Conservation (phyloP, 2,329 filamentous ascomycete species). For the Penicillium sp. region DNA sequence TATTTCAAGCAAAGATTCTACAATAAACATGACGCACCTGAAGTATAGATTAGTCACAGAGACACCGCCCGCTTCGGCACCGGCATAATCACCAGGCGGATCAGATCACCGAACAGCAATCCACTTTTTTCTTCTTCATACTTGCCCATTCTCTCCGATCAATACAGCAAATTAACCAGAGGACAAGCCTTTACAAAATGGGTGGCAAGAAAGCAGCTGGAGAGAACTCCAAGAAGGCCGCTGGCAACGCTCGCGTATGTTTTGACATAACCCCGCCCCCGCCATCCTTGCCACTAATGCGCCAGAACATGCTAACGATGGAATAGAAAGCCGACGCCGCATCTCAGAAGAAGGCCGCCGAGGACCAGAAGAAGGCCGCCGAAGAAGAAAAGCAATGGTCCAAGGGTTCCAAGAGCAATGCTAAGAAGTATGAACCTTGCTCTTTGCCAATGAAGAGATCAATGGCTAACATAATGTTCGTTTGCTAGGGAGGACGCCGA, state of each 20-base stretch:
- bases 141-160: not conserved
- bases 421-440: constrained; percentile 69
- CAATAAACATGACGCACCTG: not conserved
- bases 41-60: not conserved
- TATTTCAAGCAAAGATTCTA: not conserved
- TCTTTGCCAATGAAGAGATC: not conserved
- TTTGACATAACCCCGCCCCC: constrained; percentile 25
- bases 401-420: constrained; percentile 78
- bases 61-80: constrained; percentile 25
- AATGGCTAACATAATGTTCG: not conserved
- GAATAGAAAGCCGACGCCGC: constrained; percentile 82
- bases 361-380: constrained; percentile 64
- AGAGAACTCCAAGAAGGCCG: constrained; percentile 85
- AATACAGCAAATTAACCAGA: not conserved
- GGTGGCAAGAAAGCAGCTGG: constrained; percentile 65
- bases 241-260: constrained; percentile 69
- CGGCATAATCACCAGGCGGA: constrained; percentile 25
- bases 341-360: constrained; percentile 72
- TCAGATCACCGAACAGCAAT: constrained; percentile 22
- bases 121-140: constrained; percentile 11
- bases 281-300: constrained; percentile 17
- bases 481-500: constrained; percentile 73
- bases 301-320: constrained; percentile 13
- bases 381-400: constrained; percentile 76
- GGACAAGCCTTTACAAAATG: constrained; percentile 53